Base-by-base conservation (phyloP, 768 basidiomycete genomes). In the Russula brevipes region DNA sequence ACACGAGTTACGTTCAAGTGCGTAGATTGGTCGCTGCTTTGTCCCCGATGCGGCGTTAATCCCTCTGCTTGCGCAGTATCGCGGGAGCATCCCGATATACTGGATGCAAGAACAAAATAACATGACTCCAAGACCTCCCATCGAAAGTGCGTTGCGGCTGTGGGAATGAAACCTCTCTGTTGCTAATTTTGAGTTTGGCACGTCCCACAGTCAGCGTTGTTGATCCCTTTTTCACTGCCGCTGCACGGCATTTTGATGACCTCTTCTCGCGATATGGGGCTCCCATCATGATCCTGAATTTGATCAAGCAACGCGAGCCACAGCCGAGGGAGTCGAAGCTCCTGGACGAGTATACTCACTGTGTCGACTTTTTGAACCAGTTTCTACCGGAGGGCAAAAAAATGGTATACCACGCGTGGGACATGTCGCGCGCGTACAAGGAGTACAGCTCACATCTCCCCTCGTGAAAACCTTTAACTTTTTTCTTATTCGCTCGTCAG, bases 41-140 rank as follows among this genome's bases (percentile, higher is more conserved):
- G 19, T 17, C 47, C 1, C 33, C 47, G 24, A 31, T 35, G 19
- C 44, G 39, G 38, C n/a, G 50, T 44, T 14, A 8, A 47, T 55
- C 39, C 17, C 56, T 33, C 9, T 39, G n/a, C 61, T 59, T 24
- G 6, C 38, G n/a, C 61, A 92, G 87, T 94, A 95, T 72, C 82
- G 96, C 24, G 96, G 96, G 7, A 94, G 92, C 64, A 98, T 99
- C 41, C 97, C 97, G 0, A 80, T 98, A 3, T 94, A 89, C 71
- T 99, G 97, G 97, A 90, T 91, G 12, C 96, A 99, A 72, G 97
- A 98, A 65, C 86, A 85, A 1, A 91, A 84, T 50, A 86, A 85
- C 57, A 93, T 96, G 85, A 88, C 79, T n/a, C 90, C 94, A 0
- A 87, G 88, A 66, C 97, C 97, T 2, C 96, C 95, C 2, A 97